Evolutionary conservation across 1,139 yeast species (phyloP).

Genomic region (Yamadazyma epiphylla): DNA sequence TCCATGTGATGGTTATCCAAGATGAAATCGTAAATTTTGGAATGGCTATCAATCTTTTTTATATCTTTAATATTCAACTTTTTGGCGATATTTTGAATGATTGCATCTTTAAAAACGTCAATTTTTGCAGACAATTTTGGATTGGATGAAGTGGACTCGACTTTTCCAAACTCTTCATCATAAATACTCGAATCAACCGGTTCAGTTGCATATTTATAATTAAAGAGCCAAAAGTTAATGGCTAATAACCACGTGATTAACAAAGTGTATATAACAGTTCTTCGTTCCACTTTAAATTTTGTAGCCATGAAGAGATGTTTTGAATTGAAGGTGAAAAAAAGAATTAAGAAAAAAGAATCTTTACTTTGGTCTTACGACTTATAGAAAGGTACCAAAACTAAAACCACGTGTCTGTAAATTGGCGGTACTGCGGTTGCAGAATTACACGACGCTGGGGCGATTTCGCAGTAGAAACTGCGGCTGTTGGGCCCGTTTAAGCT

Average conservation of each 20-base stretch:
- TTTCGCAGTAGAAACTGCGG: too few species aligned
- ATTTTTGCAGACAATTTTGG: conserved; percentile 1
- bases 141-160: not conserved
- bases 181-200: conserved; percentile 6
- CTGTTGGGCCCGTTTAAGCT: too few species aligned
- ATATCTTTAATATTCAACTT: conserved; percentile 13
- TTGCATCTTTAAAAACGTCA: conserved; percentile 6
- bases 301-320: too few species aligned
- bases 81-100: conserved; percentile 6
- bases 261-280: conserved; percentile 5
- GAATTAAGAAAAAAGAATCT: too few species aligned
- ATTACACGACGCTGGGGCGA: too few species aligned
- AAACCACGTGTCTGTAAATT: too few species aligned
- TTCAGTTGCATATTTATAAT: conserved; percentile 4
- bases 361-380: too few species aligned
- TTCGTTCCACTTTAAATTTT: too few species aligned
- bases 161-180: conserved; percentile 9
- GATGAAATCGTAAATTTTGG: conserved; percentile 19
- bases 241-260: conserved; percentile 10
- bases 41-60: conserved; percentile 17
- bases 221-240: conserved; percentile 11
- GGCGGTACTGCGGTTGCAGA: too few species aligned
- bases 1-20: conserved; percentile 20
- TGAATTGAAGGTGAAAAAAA: too few species aligned
- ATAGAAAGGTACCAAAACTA: too few species aligned